Percentiles rank a stretch among this genome's conserved stretches.
phyloP scores from a whole-genome alignment of 2,329 filamentous ascomycete species.

The Graphilbum ipis-grandicollis region DNA sequence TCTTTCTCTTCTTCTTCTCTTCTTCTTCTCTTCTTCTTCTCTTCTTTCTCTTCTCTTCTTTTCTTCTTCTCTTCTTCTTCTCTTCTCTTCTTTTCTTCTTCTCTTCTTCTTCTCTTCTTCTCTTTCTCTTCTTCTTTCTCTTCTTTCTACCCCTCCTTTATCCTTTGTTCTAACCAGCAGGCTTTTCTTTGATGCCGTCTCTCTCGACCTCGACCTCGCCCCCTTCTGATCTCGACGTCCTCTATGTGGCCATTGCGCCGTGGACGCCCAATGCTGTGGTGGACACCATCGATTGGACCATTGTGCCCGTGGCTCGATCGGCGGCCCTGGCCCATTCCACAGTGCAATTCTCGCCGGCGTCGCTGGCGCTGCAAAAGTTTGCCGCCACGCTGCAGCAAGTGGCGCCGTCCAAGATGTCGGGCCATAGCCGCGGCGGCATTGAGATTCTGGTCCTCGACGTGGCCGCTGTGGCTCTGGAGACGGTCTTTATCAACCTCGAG shows the following conservation, averaged over 20 bases:
- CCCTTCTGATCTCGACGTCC: conserved; percentile 20
- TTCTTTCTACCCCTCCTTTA: no score
- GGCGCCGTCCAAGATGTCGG: conserved; percentile 57
- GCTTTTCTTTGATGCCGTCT: no score
- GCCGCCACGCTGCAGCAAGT: conserved; percentile 54
- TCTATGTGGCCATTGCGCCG: conserved; percentile 56
- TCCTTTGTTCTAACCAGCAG: no score
- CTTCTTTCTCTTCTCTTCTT: no score
- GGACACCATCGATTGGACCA: conserved; percentile 60
- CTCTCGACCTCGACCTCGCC: no score
- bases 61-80: no score
- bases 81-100: no score
- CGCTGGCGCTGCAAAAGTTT: conserved; percentile 61
- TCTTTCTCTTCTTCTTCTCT: conserved; percentile 4
- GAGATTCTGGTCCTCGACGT: conserved; percentile 76
- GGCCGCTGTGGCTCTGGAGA: conserved; percentile 61
- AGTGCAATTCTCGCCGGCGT: conserved; percentile 60
- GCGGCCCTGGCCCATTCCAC: conserved; percentile 56
- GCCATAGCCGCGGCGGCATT: conserved; percentile 57
- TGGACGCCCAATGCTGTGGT: conserved; percentile 44
- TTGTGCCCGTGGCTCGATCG: conserved; percentile 57
- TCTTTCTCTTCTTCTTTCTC: neutral
- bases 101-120: neutral
- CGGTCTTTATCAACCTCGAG: conserved; percentile 74
- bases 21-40: neutral